Percentiles rank a stretch among this genome's conserved stretches.
Evolutionary conservation across 1,139 yeast genomes (phyloP).

Genomic region (Ogataea hybrid): DNA sequence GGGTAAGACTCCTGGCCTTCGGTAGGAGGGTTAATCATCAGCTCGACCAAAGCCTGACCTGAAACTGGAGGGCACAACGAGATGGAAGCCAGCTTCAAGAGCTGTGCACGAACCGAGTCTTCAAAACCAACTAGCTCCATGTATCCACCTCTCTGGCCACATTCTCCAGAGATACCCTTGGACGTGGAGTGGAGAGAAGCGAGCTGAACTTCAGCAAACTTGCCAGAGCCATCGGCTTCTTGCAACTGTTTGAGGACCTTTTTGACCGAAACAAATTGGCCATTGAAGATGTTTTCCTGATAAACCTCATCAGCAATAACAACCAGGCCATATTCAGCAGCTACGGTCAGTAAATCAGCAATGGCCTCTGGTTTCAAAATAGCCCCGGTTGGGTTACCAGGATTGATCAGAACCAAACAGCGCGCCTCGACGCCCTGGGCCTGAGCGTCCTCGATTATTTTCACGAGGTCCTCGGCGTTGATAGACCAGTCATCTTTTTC

Average conservation of each 20-base stretch:
- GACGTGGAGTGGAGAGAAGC: slow-evolving; percentile 96
- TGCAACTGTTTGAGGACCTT: slow-evolving; percentile 65
- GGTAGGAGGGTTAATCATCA: slow-evolving; percentile 90
- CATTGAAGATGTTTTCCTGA: slow-evolving; percentile 83
- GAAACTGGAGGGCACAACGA: slow-evolving; percentile 91
- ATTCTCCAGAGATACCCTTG: slow-evolving; percentile 95
- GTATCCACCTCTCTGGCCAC: slow-evolving; percentile 99
- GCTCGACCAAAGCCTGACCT: slow-evolving; percentile 89
- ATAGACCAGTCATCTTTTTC: slow-evolving; percentile 85
- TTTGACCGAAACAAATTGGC: slow-evolving; percentile 63
- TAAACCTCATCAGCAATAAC: slow-evolving; percentile 98
- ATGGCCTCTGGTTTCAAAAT: slow-evolving; percentile 66
- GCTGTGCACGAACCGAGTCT: slow-evolving; percentile 62
- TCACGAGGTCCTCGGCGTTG: slow-evolving; percentile 62
- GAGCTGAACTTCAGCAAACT: slow-evolving; percentile 72
- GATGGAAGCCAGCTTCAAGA: slow-evolving; percentile 84
- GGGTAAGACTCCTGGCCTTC: slow-evolving; percentile 75
- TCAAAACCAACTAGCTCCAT: slow-evolving; percentile 88
- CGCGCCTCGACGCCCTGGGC: slow-evolving; percentile 62
- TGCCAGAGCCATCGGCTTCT: slow-evolving; percentile 45
- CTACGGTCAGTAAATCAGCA: slow-evolving; percentile 66
- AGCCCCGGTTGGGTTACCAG: slow-evolving; percentile 98
- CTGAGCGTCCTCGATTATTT: slow-evolving; percentile 50
- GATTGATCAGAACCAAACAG: slow-evolving; percentile 89
- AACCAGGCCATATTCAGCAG: slow-evolving; percentile 81